Evolutionary conservation across 768 basidiomycete genomes (phyloP).

Genomic region (Macrocybe gigantea): DNA sequence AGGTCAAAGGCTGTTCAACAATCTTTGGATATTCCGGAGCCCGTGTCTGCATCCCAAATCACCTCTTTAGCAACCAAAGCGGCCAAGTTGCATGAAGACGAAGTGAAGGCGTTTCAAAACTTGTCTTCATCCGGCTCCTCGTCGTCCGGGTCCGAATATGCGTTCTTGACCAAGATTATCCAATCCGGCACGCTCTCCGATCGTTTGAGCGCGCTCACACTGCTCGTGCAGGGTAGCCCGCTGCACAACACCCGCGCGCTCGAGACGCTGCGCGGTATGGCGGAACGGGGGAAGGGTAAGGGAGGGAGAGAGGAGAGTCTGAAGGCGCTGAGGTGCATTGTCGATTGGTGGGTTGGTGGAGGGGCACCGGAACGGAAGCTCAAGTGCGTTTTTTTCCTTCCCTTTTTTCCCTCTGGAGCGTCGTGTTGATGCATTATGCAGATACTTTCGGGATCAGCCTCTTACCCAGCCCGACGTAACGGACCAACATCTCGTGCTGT

Average conservation of each 20-base stretch:
- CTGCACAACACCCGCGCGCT: conserved; percentile 80
- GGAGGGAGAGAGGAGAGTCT: conserved; percentile 91
- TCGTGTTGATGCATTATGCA: conserved; percentile 21
- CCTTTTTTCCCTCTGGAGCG: neutral
- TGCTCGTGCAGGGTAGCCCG: conserved; percentile 85
- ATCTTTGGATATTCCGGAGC: conserved; percentile 11
- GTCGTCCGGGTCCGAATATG: conserved; percentile 69
- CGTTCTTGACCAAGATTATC: conserved; percentile 82
- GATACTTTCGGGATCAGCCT: conserved; percentile 90
- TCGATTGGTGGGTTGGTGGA: conserved; percentile 97
- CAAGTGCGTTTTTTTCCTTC: conserved; percentile 42
- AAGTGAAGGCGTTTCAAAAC: conserved; percentile 36
- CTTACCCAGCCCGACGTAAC: conserved; percentile 55
- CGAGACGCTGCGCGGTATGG: conserved; percentile 69
- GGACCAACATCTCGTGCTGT: conserved; percentile 70
- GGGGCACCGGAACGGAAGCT: conserved; percentile 87
- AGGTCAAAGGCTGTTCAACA: no score
- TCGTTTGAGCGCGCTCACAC: conserved; percentile 82
- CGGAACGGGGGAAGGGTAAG: conserved; percentile 72
- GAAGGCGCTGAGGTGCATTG: conserved; percentile 84
- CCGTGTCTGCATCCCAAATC: conserved; percentile 38
- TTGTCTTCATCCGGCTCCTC: conserved; percentile 31
- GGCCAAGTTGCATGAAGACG: conserved; percentile 37
- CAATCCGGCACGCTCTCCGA: conserved; percentile 88
- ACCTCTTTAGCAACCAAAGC: conserved; percentile 42